phyloP scores from a whole-genome alignment of 768 basidiomycete genomes.

The Mycena chlorophos region DNA sequence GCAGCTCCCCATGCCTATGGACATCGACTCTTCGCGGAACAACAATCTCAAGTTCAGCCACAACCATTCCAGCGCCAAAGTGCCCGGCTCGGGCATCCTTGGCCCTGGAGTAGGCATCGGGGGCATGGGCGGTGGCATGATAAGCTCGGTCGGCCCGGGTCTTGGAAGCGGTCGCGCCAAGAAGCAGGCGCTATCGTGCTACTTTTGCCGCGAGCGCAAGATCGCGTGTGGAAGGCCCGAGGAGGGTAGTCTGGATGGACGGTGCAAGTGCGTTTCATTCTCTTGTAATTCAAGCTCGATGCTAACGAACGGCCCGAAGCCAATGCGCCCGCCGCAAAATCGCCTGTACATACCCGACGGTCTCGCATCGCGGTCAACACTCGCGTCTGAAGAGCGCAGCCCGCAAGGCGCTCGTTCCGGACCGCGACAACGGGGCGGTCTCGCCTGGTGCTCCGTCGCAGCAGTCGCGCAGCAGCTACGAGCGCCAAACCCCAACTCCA shows the following conservation, averaged over 20 bases:
- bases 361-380: slow-evolving; percentile 49
- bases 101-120: too few species aligned
- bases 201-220: slow-evolving; percentile 52
- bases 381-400: slow-evolving; percentile 27
- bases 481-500: background rate
- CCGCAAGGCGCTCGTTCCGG: slow-evolving; percentile 6
- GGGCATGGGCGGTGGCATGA: too few species aligned
- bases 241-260: slow-evolving; percentile 29
- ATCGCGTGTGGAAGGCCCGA: slow-evolving; percentile 49
- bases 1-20: background rate
- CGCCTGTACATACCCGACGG: slow-evolving; percentile 49
- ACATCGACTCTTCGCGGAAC: background rate
- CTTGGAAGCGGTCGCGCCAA: background rate
- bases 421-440: background rate
- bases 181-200: slow-evolving; percentile 1
- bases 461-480: background rate
- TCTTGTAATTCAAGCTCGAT: background rate
- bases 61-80: slow-evolving; percentile 31
- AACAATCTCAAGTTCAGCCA: slow-evolving; percentile 17
- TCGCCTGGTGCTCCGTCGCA: background rate
- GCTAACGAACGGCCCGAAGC: background rate
- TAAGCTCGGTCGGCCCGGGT: background rate
- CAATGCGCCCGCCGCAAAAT: slow-evolving; percentile 40
- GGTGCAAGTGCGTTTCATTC: slow-evolving; percentile 55
- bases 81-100: too few species aligned